Percentiles rank a stretch among this genome's conserved stretches.
phyloP scores from a whole-genome alignment of 495 filamentous ascomycete genomes.

The Tuber aestivum region DNA sequence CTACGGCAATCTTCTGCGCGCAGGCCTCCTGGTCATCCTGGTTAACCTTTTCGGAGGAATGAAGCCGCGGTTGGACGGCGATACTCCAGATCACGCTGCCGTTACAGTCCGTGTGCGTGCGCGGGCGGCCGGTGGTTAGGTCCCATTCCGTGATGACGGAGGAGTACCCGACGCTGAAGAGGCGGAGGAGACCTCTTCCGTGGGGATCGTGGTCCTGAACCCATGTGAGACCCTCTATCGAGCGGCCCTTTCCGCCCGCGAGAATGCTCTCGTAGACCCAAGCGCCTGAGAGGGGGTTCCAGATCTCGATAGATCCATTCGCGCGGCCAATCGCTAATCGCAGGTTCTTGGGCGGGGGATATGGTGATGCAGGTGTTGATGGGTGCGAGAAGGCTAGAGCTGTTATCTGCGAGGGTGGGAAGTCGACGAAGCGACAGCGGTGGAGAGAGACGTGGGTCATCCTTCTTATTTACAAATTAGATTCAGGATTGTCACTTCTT shows the following conservation, averaged over 20 bases:
- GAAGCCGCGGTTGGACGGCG: slow-evolving; percentile 69
- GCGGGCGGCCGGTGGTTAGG: slow-evolving; percentile 64
- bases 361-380: slow-evolving; percentile 51
- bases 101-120: slow-evolving; percentile 79
- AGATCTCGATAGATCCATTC: slow-evolving; percentile 96
- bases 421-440: slow-evolving; percentile 94
- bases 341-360: slow-evolving; percentile 54
- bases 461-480: neutral
- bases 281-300: slow-evolving; percentile 78
- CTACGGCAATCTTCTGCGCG: slow-evolving; percentile 73
- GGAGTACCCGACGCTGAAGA: slow-evolving; percentile 96
- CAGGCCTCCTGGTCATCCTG: slow-evolving; percentile 32
- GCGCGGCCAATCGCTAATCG: slow-evolving; percentile 84
- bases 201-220: slow-evolving; percentile 73
- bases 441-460: slow-evolving; percentile 73
- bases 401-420: slow-evolving; percentile 87
- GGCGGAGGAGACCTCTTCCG: slow-evolving; percentile 67
- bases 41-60: slow-evolving; percentile 42
- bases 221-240: slow-evolving; percentile 87
- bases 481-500: neutral
- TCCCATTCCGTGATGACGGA: slow-evolving; percentile 92
- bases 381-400: slow-evolving; percentile 87
- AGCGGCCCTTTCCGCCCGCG: slow-evolving; percentile 74
- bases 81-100: slow-evolving; percentile 97
- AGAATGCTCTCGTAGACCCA: slow-evolving; percentile 90